phyloP scores from a whole-genome alignment of 2,329 filamentous ascomycete species.

The Gaeumannomyces tritici region DNA sequence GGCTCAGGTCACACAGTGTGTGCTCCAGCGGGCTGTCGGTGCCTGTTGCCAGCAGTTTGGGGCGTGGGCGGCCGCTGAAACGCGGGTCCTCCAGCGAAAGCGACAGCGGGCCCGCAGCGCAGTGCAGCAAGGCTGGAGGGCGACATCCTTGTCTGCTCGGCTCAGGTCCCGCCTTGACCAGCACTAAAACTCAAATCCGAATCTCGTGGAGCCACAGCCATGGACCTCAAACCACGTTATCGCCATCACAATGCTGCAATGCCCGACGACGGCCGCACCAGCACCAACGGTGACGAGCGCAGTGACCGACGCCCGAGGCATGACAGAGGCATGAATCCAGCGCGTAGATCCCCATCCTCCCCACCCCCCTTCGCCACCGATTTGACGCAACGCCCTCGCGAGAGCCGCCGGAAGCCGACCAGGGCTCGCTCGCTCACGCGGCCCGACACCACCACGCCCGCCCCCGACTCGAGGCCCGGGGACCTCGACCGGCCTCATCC shows the following conservation, averaged over 20 bases:
- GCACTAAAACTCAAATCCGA: conserved; percentile 20
- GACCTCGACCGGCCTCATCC: conserved; percentile 13
- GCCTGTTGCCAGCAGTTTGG: not conserved
- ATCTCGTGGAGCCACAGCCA: conserved; percentile 13
- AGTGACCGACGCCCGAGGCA: conserved; percentile 22
- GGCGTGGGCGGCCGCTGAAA: not conserved
- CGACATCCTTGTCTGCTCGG: conserved; percentile 15
- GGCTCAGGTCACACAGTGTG: not conserved
- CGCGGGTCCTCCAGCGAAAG: not conserved
- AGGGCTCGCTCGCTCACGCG: not conserved
- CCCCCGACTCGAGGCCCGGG: conserved; percentile 3
- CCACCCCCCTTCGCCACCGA: conserved; percentile 15
- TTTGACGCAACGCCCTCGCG: conserved; percentile 14
- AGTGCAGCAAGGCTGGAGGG: not conserved
- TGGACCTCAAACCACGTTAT: conserved; percentile 9
- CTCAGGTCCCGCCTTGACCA: conserved; percentile 11
- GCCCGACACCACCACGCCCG: not conserved
- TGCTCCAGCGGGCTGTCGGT: not conserved
- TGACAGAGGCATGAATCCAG: conserved; percentile 24
- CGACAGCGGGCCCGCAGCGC: conserved; percentile 6
- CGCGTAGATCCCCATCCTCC: conserved; percentile 11
- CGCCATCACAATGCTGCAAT: conserved; percentile 27
- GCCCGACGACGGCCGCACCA: conserved; percentile 28
- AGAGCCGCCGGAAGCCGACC: conserved; percentile 6
- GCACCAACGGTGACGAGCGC: conserved; percentile 21